A percentile compares a stretch with the other conserved stretches of the same genome.
Evolutionary conservation across 2,329 filamentous ascomycete species (phyloP).

Genomic region (Penicillium sp.): DNA sequence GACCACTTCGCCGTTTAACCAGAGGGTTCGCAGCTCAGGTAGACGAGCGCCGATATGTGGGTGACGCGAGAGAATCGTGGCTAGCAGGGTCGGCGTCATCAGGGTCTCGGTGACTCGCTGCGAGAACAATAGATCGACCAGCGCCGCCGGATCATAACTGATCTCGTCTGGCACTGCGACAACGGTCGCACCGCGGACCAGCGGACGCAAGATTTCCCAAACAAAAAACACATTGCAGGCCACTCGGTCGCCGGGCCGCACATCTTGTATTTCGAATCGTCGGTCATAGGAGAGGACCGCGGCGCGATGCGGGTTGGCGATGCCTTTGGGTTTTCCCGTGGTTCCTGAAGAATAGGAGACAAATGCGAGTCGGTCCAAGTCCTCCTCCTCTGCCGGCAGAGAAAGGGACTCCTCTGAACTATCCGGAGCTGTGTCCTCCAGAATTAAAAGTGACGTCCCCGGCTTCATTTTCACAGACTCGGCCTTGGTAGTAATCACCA

Average conservation of each 20-base stretch:
- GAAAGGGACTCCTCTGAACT: constrained; percentile 45
- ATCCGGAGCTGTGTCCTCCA: constrained; percentile 49
- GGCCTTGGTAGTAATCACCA: constrained; percentile 62
- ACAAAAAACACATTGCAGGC: constrained; percentile 87
- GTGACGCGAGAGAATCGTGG: constrained; percentile 66
- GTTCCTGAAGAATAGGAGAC: constrained; percentile 77
- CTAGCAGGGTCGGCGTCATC: constrained; percentile 74
- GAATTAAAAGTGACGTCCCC: constrained; percentile 55
- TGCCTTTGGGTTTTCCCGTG: constrained; percentile 73
- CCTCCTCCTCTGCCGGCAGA: constrained; percentile 57
- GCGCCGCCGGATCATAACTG: constrained; percentile 69
- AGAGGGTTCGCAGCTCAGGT: constrained; percentile 62
- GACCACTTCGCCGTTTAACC: constrained; percentile 79
- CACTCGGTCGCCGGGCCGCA: constrained; percentile 66
- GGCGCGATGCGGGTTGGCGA: constrained; percentile 70
- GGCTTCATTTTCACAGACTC: constrained; percentile 62
- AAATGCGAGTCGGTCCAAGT: constrained; percentile 68
- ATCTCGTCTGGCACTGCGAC: constrained; percentile 68
- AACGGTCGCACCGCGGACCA: constrained; percentile 69
- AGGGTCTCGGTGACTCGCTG: constrained; percentile 70
- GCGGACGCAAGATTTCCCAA: constrained; percentile 74
- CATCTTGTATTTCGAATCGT: constrained; percentile 63
- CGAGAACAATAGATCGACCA: constrained; percentile 63
- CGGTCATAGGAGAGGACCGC: constrained; percentile 68
- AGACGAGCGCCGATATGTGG: constrained; percentile 58